Evolutionary conservation across 805 yeast genomes (phyloP).

Genomic region (Tetrapisispora phaffii): DNA sequence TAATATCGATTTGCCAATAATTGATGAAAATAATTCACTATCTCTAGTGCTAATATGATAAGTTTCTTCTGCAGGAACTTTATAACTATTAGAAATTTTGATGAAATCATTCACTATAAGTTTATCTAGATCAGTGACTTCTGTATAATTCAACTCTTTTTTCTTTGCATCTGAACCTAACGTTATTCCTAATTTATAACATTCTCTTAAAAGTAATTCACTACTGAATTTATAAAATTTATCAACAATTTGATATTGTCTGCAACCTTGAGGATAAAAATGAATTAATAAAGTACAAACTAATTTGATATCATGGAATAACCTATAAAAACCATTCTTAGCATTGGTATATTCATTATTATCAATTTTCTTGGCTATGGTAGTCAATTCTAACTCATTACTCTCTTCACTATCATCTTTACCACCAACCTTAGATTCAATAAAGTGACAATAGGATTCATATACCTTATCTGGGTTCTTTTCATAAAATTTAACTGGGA

Average conservation of each 20-base stretch:
- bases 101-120: slow-evolving; percentile 49
- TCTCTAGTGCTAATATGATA: slow-evolving; percentile 51
- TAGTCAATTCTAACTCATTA: slow-evolving; percentile 22
- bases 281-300: slow-evolving; percentile 42
- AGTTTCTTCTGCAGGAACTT: slow-evolving; percentile 53
- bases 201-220: slow-evolving; percentile 56
- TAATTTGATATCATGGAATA: slow-evolving; percentile 60
- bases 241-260: slow-evolving; percentile 45
- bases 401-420: slow-evolving; percentile 16
- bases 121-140: slow-evolving; percentile 28
- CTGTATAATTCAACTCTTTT: background rate
- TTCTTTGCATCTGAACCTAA: slow-evolving; percentile 5
- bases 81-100: slow-evolving; percentile 45
- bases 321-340: slow-evolving; percentile 37
- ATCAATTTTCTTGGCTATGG: slow-evolving; percentile 36
- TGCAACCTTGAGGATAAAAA: slow-evolving; percentile 39
- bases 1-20: slow-evolving; percentile 55
- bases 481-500: slow-evolving; percentile 44
- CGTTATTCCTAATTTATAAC: slow-evolving; percentile 35
- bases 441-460: slow-evolving; percentile 33
- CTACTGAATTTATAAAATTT: slow-evolving; percentile 51
- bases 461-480: slow-evolving; percentile 35
- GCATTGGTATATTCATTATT: slow-evolving; percentile 31
- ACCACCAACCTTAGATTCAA: slow-evolving; percentile 21
- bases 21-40: slow-evolving; percentile 71